Evolutionary conservation across 73 alveolate species (phyloP), one percentile per base, ranked within the genome.

Genomic region (Effrenium voratum): DNA sequence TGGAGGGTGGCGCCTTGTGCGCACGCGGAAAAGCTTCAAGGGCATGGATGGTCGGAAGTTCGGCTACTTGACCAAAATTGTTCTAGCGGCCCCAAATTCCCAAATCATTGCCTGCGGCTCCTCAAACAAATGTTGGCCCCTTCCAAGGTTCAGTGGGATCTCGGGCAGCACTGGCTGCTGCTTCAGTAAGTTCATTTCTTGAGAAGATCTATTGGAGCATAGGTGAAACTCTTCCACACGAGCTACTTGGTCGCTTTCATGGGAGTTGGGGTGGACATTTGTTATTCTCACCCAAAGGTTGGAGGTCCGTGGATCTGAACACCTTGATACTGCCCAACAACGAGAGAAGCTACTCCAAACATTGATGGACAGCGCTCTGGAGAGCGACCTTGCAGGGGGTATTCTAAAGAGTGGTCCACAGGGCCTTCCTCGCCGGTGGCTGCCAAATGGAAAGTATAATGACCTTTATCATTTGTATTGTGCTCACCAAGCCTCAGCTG

Each of bases 211-310:
- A 81, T 49, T 81, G 70, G 70, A 49, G 75, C 75, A 81, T 81
- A 5, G 92, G 75, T 2, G 92, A 81, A 34, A 81, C 75, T 34
- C 32, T 81, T 47, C 92, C 92, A 5, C 92, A 81, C n/a, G 92
- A 81, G 92, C 2, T 49, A 0, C 92, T 81, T n/a, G 73, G 38
- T 79, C 49, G 24, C 30, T 30, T 2, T 22, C 12, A 79, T 26
- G 26, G 43, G 16, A 26, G 30, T 19, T 70, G 0, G 63, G 15
- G 28, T 32, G 12, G 30, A 22, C 12, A 55, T 55, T 8, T 63
- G 22, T 8, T 6, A 72, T 26, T 10, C 36, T 72, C 46, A 19
- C 16, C n/a, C 46, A 13, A 46, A 82, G 92, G 92, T 34, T 81
- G 30, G 73, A 81, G 10, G 92, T 81, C 47, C 24, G 49, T n/a